Conservation (phyloP, 495 filamentous ascomycete genomes). For the Aspergillus diversus region DNA sequence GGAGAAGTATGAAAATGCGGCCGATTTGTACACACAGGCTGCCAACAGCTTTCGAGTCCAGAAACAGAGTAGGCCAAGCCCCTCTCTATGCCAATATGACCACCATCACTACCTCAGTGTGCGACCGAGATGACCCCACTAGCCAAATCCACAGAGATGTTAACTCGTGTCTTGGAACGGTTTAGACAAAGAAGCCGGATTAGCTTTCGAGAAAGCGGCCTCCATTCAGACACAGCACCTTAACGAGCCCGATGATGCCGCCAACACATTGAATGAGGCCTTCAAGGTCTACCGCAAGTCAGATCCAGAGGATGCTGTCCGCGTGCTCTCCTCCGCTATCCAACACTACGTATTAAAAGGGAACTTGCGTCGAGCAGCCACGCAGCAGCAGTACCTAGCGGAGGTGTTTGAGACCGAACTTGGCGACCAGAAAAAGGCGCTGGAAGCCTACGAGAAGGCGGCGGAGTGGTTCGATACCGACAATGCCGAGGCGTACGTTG, state of each 20-base stretch:
- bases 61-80: slow-evolving; percentile 60
- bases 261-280: slow-evolving; percentile 75
- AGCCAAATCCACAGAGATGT: background rate
- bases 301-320: slow-evolving; percentile 75
- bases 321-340: slow-evolving; percentile 74
- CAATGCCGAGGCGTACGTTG: slow-evolving; percentile 77
- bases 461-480: slow-evolving; percentile 87
- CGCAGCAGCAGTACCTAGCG: slow-evolving; percentile 81
- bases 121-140: too few species aligned
- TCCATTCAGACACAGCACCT: slow-evolving; percentile 72
- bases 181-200: slow-evolving; percentile 77
- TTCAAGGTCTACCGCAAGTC: slow-evolving; percentile 87
- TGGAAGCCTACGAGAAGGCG: slow-evolving; percentile 77
- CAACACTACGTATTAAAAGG: slow-evolving; percentile 79
- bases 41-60: slow-evolving; percentile 81
- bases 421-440: slow-evolving; percentile 72
- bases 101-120: background rate
- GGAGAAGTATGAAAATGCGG: slow-evolving; percentile 85
- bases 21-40: slow-evolving; percentile 78
- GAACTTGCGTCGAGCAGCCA: slow-evolving; percentile 85
- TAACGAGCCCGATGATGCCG: slow-evolving; percentile 86
- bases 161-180: background rate
- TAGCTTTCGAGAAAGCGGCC: slow-evolving; percentile 79
- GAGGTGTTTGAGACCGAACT: slow-evolving; percentile 82
- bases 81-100: background rate